These are phyloP conservation scores for Cryphonectria carpinicola DNA, from an alignment of 2,329 filamentous ascomycete species.

Conservation along the genomic window DNA sequence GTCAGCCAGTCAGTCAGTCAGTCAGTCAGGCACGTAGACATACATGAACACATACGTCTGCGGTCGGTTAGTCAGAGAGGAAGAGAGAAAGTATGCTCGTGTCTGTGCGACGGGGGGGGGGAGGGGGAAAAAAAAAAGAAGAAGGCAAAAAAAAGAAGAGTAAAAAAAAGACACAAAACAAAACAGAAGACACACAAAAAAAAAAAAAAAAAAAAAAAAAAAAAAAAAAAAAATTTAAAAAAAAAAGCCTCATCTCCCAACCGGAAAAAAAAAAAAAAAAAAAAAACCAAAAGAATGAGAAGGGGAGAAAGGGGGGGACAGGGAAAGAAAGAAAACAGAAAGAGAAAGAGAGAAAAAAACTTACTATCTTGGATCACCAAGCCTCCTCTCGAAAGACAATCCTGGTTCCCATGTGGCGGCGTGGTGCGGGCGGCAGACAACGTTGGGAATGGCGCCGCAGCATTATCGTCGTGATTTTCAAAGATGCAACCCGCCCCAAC, in stretches of 20 bases:
- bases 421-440: background rate
- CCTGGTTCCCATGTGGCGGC: background rate
- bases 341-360: background rate
- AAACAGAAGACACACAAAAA: no score
- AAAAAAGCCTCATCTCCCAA: background rate
- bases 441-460: background rate
- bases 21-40: background rate
- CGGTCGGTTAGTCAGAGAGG: background rate
- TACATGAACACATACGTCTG: background rate
- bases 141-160: background rate
- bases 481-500: background rate
- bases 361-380: background rate
- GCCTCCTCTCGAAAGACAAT: background rate
- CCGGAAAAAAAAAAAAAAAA: no score
- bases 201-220: no score
- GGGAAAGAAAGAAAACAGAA: background rate
- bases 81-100: background rate
- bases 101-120: background rate
- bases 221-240: background rate
- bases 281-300: no score
- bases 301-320: background rate
- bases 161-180: background rate
- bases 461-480: background rate
- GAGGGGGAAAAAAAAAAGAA: background rate
- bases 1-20: no score